Evolutionary conservation across 2,329 filamentous ascomycete genomes (phyloP).

Genomic region (Nannizziopsis barbatae): DNA sequence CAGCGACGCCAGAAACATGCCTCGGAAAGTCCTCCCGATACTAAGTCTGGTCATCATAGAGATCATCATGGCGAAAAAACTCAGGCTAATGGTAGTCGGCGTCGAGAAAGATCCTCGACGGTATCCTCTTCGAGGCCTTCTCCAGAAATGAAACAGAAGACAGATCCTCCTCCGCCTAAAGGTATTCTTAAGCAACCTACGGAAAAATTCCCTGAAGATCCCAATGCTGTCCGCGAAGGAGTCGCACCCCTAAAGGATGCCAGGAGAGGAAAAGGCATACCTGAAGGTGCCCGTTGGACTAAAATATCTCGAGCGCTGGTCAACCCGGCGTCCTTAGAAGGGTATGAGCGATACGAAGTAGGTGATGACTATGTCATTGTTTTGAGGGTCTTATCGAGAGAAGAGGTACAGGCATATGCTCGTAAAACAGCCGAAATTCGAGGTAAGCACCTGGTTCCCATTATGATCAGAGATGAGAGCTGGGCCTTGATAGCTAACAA

Average conservation of each 20-base stretch:
- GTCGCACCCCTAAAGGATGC: slow-evolving; percentile 90
- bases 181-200: slow-evolving; percentile 79
- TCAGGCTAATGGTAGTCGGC: slow-evolving; percentile 48
- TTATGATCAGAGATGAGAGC: background rate
- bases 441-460: slow-evolving; percentile 43
- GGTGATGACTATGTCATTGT: slow-evolving; percentile 92
- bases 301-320: slow-evolving; percentile 82
- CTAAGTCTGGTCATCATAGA: background rate
- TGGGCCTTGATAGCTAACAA: background rate
- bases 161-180: slow-evolving; percentile 52
- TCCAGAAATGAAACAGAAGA: slow-evolving; percentile 47
- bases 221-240: slow-evolving; percentile 71
- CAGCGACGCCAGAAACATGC: background rate
- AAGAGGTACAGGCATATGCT: slow-evolving; percentile 82
- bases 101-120: background rate
- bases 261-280: slow-evolving; percentile 54
- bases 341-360: slow-evolving; percentile 82
- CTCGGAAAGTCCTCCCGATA: background rate
- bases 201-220: slow-evolving; percentile 74
- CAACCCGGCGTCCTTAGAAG: slow-evolving; percentile 74
- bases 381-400: slow-evolving; percentile 70
- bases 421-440: slow-evolving; percentile 69
- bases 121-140: background rate
- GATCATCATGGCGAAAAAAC: background rate
- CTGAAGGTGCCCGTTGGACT: slow-evolving; percentile 75